phyloP scores from a whole-genome alignment of 306 rosid species.

The Phaseolus lunatus region DNA sequence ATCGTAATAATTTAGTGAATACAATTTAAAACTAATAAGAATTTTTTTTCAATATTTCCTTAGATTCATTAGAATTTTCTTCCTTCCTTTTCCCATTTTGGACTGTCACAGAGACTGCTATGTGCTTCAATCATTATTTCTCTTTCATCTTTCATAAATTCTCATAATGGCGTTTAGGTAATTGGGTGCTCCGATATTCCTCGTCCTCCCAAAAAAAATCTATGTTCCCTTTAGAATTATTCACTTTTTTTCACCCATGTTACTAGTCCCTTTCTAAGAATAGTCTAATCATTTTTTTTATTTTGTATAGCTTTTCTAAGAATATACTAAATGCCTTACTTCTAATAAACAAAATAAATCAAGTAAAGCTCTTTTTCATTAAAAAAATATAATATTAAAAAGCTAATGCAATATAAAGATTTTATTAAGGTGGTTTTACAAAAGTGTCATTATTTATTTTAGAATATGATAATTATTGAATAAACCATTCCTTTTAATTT shows the following conservation, averaged over 20 bases:
- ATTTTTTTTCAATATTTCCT: not conserved
- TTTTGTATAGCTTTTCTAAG: not conserved
- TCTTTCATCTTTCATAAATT: not conserved
- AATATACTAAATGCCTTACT: not conserved
- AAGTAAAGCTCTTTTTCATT: too few relatives aligned
- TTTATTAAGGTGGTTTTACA: too few relatives aligned
- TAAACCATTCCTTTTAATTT: too few relatives aligned
- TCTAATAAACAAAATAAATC: not conserved
- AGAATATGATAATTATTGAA: too few relatives aligned
- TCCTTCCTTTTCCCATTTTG: not conserved
- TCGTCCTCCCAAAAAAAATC: not conserved
- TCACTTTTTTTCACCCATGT: not conserved
- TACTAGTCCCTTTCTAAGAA: not conserved
- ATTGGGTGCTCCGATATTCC: not conserved
- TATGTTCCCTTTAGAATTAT: slow-evolving; percentile 6
- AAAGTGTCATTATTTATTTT: too few relatives aligned
- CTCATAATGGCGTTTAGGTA: not conserved
- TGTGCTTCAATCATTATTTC: not conserved
- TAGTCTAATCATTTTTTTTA: not conserved
- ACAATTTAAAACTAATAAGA: too few relatives aligned
- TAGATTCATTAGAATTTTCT: not conserved
- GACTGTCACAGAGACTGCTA: not conserved
- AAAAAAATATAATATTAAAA: too few relatives aligned
- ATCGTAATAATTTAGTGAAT: too few relatives aligned
- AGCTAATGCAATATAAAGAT: too few relatives aligned